Evolutionary conservation across 805 yeast species (phyloP), one percentile per base, ranked within the genome.

Genomic region (Zygosaccharomyces kombuchaensis): DNA sequence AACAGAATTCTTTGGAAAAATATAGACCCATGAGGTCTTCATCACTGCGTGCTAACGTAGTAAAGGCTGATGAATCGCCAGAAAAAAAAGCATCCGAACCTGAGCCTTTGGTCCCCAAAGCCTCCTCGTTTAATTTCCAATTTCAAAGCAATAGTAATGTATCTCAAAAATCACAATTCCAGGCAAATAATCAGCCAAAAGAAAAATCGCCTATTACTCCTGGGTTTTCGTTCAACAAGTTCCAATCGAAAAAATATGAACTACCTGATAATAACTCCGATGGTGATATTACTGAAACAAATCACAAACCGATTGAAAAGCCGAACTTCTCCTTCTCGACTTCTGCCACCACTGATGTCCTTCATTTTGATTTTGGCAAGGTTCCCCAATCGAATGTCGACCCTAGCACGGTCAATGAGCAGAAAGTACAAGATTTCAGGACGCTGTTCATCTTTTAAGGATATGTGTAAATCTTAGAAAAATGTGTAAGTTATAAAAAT

Each of bases 21-120:
- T 66, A 68, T 46, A 67, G 67, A 44, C 74, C 74, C 6, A 48
- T 44, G 16, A 65, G 63, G 43, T 65, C 74, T 1, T 69, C 74
- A 0, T 67, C 72, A 0, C 48, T 70, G 38, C 60, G 73, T 12
- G 52, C 62, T 0, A 65, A 60, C 43, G 59, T 66, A 2, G 56
- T 66, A 5, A 50, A 59, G 0, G 55, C 61, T 3, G 50, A 54
- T 2, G 45, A 32, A 13, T 43, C 54, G 8, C 54, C 55, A 13
- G 47, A 46, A 16, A 50, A 44, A 22, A 34, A 30, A n/a, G 36
- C 27, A 3, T 9, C 12, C 9, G 46, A 35, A 23, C 35, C 19
- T 17, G 34, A 38, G 38, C 21, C 44, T 12, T 22, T 26, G 12
- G 34, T 43, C 34, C 53, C 54, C 19, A 37, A 29, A 19, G 34